Conservation (phyloP, 768 basidiomycete genomes). For the Suillus bovinus region DNA sequence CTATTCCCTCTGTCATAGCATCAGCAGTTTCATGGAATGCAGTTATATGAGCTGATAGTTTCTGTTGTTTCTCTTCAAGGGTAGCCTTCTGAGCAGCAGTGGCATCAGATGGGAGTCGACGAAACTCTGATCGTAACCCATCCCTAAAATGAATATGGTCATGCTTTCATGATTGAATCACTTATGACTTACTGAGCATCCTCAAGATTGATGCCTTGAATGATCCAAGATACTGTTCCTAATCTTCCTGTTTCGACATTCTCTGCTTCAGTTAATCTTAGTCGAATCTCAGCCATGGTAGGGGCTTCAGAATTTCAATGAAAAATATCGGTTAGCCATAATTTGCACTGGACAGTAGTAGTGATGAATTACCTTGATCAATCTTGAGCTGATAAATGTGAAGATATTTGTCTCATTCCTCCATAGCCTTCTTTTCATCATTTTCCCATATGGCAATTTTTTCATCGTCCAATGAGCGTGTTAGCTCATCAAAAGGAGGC, state of each 20-base stretch:
- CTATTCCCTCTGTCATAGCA: background rate
- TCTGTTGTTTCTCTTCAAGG: constrained; percentile 2
- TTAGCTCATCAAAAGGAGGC: constrained; percentile 1
- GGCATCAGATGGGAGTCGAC: constrained; percentile 1
- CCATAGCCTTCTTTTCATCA: background rate
- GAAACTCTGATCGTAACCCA: background rate
- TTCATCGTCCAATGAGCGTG: background rate
- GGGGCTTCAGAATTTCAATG: constrained; percentile 1
- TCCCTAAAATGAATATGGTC: constrained; percentile 1
- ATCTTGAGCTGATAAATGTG: constrained; percentile 7
- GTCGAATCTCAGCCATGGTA: constrained; percentile 10
- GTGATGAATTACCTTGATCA: no score
- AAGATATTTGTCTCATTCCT: constrained; percentile 4
- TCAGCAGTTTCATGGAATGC: constrained; percentile 6
- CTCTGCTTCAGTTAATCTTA: background rate
- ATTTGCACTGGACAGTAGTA: no score
- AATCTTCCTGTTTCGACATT: background rate
- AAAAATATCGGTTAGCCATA: no score
- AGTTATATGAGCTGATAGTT: background rate
- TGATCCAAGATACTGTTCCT: constrained; percentile 8
- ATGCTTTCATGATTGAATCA: no score
- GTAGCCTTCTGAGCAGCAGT: constrained; percentile 1
- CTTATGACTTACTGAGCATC: constrained; percentile 5
- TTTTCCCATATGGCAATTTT: background rate
- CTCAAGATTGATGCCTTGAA: constrained; percentile 9